phyloP scores from a whole-genome alignment of 1,284 basidiomycete genomes.

The Trichosporon inkin region DNA sequence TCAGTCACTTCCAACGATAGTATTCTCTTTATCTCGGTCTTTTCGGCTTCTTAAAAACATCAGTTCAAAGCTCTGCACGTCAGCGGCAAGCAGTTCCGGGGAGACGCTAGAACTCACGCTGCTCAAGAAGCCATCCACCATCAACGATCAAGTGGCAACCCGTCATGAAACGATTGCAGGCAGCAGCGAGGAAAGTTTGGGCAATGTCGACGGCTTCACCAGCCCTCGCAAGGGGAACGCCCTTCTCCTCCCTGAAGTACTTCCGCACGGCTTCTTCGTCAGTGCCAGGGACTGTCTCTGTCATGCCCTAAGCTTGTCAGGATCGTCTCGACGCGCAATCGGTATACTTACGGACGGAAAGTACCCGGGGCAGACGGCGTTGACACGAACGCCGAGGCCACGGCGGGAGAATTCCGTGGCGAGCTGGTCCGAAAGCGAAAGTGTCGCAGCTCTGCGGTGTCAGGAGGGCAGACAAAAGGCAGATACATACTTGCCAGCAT shows the following conservation, averaged over 20 bases:
- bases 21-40: too few relatives aligned
- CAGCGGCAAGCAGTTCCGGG: too few relatives aligned
- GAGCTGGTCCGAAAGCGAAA: conserved; percentile 29
- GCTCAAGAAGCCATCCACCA: conserved; percentile 46
- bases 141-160: conserved; percentile 44
- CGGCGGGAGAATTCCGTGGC: conserved; percentile 32
- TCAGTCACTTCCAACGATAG: too few relatives aligned
- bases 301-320: conserved; percentile 44
- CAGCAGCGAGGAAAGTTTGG: conserved; percentile 26
- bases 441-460: conserved; percentile 30
- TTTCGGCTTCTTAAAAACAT: too few relatives aligned
- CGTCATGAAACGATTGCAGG: conserved; percentile 44
- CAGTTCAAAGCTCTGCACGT: too few relatives aligned
- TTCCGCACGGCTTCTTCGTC: conserved; percentile 15
- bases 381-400: conserved; percentile 33
- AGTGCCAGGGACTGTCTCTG: conserved; percentile 25
- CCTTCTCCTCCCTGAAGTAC: conserved; percentile 36
- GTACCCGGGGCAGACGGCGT: conserved; percentile 29
- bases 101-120: not conserved
- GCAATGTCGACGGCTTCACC: conserved; percentile 47
- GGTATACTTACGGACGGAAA: conserved; percentile 25
- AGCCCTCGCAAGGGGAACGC: conserved; percentile 43
- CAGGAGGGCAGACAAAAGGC: conserved; percentile 17
- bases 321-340: not conserved
- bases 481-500: conserved; percentile 44